These are phyloP conservation scores for Butyriboletus loyo DNA, from an alignment of 768 basidiomycete genomes.

Conservation along the genomic window DNA sequence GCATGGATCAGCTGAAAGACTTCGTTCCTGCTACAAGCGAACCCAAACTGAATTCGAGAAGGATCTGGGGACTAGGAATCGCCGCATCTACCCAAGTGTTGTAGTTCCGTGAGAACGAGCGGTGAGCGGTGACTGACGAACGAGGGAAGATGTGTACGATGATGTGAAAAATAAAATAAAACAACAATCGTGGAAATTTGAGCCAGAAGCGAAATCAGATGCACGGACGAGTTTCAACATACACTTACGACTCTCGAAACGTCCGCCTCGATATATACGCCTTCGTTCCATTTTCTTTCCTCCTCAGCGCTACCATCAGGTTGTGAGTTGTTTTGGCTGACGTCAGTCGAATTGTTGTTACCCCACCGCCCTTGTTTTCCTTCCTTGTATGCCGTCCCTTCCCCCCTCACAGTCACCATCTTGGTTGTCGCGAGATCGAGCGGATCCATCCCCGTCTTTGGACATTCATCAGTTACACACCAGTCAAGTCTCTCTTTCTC, in stretches of 20 bases:
- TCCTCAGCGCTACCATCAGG: background rate
- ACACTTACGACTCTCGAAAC: background rate
- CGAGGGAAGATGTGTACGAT: background rate
- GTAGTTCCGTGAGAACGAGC: too few species aligned
- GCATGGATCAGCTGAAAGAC: background rate
- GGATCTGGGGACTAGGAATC: background rate
- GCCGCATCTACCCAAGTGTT: background rate
- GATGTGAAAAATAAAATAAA: background rate
- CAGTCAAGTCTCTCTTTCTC: constrained; percentile 38
- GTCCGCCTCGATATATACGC: constrained; percentile 1
- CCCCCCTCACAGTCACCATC: constrained; percentile 24
- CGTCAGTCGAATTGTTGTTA: background rate
- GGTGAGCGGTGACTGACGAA: background rate
- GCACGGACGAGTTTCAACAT: constrained; percentile 2
- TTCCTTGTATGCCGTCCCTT: constrained; percentile 34
- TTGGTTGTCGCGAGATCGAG: constrained; percentile 40
- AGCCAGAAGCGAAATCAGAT: background rate
- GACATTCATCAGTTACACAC: constrained; percentile 26
- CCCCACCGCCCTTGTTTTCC: background rate
- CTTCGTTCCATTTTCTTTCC: background rate
- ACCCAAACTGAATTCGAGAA: background rate
- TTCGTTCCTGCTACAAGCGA: background rate
- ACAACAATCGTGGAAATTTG: background rate
- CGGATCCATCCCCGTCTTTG: constrained; percentile 33
- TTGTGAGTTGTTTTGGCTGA: background rate